Evolutionary conservation across 179 eudicot genomes (phyloP).

Genomic region (Spergularia azorica): DNA sequence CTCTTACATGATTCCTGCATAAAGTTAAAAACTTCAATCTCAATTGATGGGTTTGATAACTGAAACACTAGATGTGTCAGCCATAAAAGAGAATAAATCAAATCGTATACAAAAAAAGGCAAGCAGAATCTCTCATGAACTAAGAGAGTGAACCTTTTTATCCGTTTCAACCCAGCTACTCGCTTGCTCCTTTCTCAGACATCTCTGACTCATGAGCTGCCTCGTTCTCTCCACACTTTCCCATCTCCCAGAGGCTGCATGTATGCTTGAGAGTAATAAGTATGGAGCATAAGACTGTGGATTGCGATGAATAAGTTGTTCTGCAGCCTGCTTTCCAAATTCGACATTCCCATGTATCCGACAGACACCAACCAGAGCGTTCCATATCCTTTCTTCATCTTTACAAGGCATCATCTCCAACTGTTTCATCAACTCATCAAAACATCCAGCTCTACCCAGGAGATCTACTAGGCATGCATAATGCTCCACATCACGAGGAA

Average conservation of each 20-base stretch:
- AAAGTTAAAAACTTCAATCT: neutral
- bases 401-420: slow-evolving; percentile 57
- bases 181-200: slow-evolving; percentile 51
- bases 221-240: slow-evolving; percentile 47
- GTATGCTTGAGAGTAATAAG: slow-evolving; percentile 59
- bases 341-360: slow-evolving; percentile 54
- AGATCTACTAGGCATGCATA: slow-evolving; percentile 69
- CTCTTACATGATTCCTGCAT: slow-evolving; percentile 14
- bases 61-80: slow-evolving; percentile 14
- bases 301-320: slow-evolving; percentile 50
- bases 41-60: slow-evolving; percentile 9
- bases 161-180: slow-evolving; percentile 58
- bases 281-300: slow-evolving; percentile 57
- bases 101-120: neutral
- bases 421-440: slow-evolving; percentile 56
- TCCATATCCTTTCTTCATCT: slow-evolving; percentile 56
- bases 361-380: slow-evolving; percentile 68
- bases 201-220: slow-evolving; percentile 50
- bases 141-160: slow-evolving; percentile 35
- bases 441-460: slow-evolving; percentile 64
- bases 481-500: slow-evolving; percentile 68
- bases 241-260: slow-evolving; percentile 69
- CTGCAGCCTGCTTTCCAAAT: slow-evolving; percentile 58
- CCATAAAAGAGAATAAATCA: neutral
- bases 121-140: slow-evolving; percentile 19